Percentiles rank a stretch among this genome's conserved stretches.
Evolutionary conservation across 495 filamentous ascomycete species (phyloP).

Genomic region (Penicillium roqueforti): DNA sequence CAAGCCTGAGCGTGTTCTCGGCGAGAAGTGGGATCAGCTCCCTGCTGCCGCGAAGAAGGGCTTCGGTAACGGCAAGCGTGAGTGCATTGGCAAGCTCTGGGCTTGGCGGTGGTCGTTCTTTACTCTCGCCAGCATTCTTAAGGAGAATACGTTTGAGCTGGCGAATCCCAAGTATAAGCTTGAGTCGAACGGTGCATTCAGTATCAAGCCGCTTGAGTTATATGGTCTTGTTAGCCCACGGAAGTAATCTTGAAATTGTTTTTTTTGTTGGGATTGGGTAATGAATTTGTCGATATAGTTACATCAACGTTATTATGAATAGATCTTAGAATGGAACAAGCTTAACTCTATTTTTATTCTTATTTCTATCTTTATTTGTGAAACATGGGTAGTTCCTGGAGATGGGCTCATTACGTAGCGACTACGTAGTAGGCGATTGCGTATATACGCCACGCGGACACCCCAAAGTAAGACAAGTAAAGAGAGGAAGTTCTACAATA

Average conservation of each 20-base stretch:
- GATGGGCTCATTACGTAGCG: neutral
- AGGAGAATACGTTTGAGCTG: slow-evolving; percentile 42
- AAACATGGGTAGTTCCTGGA: neutral
- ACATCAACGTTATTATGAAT: slow-evolving; percentile 3
- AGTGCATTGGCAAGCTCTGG: slow-evolving; percentile 62
- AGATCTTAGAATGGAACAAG: slow-evolving; percentile 5
- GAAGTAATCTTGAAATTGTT: slow-evolving; percentile 5
- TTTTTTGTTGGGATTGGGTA: neutral
- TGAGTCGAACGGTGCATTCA: slow-evolving; percentile 39
- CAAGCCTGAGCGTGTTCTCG: slow-evolving; percentile 64
- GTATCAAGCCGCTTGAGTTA: slow-evolving; percentile 32
- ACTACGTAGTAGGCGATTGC: slow-evolving; percentile 1
- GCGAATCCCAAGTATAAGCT: slow-evolving; percentile 40
- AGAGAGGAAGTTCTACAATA: neutral
- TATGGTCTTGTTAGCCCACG: slow-evolving; percentile 39
- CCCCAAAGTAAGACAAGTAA: neutral
- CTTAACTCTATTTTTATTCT: neutral
- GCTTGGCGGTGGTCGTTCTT: slow-evolving; percentile 57
- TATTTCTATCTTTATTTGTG: neutral
- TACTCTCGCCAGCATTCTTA: slow-evolving; percentile 38
- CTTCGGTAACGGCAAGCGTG: slow-evolving; percentile 67
- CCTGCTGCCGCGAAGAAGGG: slow-evolving; percentile 59
- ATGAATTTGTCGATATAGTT: slow-evolving; percentile 12
- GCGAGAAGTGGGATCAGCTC: slow-evolving; percentile 56
- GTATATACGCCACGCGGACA: slow-evolving; percentile 7